phyloP scores from a whole-genome alignment of 805 yeast species.

The Candida chilensis region DNA sequence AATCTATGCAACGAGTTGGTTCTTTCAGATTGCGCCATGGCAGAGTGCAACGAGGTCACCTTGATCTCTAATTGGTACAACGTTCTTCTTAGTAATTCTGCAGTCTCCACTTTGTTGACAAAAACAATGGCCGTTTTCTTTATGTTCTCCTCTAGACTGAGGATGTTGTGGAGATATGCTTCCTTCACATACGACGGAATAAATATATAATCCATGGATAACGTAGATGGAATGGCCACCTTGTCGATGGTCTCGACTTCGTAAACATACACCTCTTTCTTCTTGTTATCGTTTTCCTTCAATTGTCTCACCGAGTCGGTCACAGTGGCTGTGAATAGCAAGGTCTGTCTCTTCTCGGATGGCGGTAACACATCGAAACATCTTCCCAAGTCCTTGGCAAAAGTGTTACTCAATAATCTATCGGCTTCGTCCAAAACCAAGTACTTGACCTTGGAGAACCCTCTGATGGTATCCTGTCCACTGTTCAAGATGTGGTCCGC shows the following conservation, averaged over 20 bases:
- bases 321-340: conserved; percentile 91
- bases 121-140: conserved; percentile 75
- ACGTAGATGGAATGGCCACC: conserved; percentile 71
- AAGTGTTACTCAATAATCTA: conserved; percentile 74
- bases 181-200: conserved; percentile 87
- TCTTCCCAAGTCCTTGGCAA: conserved; percentile 66
- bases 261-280: conserved; percentile 55
- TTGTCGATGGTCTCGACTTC: conserved; percentile 69
- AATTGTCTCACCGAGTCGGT: conserved; percentile 85
- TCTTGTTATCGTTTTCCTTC: conserved; percentile 54
- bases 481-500: conserved; percentile 86
- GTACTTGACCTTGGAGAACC: conserved; percentile 68
- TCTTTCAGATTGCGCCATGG: conserved; percentile 89
- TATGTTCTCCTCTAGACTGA: conserved; percentile 52
- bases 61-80: conserved; percentile 65
- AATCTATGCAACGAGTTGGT: conserved; percentile 87
- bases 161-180: conserved; percentile 67
- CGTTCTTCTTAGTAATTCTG: conserved; percentile 78
- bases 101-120: conserved; percentile 85
- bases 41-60: conserved; percentile 88
- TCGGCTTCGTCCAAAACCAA: conserved; percentile 96
- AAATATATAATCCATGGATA: conserved; percentile 57
- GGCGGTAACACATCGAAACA: conserved; percentile 70
- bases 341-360: conserved; percentile 70
- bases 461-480: conserved; percentile 81